Conservation (phyloP, 148 eudicot genomes). For the Amaranthus palmeri region DNA sequence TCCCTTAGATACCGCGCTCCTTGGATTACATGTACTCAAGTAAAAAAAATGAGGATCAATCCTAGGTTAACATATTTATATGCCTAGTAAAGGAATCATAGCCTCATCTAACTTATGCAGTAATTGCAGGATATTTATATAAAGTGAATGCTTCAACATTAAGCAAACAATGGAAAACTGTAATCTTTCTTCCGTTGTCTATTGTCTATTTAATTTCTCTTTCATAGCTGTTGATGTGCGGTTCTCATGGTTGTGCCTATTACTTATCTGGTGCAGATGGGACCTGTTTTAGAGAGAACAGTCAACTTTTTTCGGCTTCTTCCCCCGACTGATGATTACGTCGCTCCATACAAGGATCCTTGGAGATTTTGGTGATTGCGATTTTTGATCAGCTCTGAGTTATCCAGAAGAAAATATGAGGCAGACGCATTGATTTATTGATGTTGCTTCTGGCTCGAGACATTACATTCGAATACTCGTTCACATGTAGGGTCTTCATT, state of each 20-base stretch:
- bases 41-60: background rate
- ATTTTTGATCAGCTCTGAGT: background rate
- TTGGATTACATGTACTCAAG: background rate
- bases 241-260: background rate
- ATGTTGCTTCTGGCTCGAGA: background rate
- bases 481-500: background rate
- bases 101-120: conserved; percentile 11
- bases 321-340: conserved; percentile 68
- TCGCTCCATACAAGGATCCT: conserved; percentile 77
- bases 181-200: conserved; percentile 27
- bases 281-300: conserved; percentile 61
- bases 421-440: background rate
- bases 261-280: conserved; percentile 50
- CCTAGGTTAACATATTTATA: background rate
- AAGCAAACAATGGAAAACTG: conserved; percentile 77
- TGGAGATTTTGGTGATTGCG: conserved; percentile 90
- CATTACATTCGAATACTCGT: background rate
- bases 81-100: background rate
- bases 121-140: conserved; percentile 72
- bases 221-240: background rate
- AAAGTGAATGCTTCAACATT: conserved; percentile 88
- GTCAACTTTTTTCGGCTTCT: conserved; percentile 74
- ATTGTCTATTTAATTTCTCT: background rate
- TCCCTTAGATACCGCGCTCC: background rate
- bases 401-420: background rate